Evolutionary conservation across 805 yeast genomes (phyloP), one percentile per base, ranked within the genome.

Genomic region (Saturnispora gosingensis): DNA sequence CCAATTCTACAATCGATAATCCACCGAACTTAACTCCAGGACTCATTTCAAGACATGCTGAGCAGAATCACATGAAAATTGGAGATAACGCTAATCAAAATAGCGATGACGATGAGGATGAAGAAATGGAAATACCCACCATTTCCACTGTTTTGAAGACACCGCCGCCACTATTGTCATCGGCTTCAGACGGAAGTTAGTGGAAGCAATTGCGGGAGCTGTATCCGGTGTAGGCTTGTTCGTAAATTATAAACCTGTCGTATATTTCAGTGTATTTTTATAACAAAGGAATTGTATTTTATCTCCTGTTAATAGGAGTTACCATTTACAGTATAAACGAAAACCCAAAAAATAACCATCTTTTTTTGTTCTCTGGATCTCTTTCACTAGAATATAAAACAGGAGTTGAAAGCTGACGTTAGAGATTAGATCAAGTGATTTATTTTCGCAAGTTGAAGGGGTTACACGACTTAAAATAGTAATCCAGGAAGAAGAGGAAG

Each of bases 21-120:
- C 56, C 56, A 13, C 56, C 56, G 5, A 47, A 51, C 20, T 16
- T 51, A 7, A 20, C 46, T 10, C 40, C 51, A 11, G 54, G 43
- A 28, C 35, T 48, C 18, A 16, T 38, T 38, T 38, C 22, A 18
- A 15, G 42, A 10, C 8, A 38, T 16, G 22, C 46, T 11, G 36
- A 43, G 43, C 22, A n/a, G 22, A 24, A 46, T 22, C 34, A 25
- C 8, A 11, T 13, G 9, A 43, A 35, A 34, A 46, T 24, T 27
- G 42, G 42, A n/a, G 34, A 35, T 20, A 25, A 27, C 24, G 42
- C 35, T 22, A 43, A 46, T 15, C 49, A 46, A 46, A 46, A 20
- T 25, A 18, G 27, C 10, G 46, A 30, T 28, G 27, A 16, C 27
- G 45, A 10, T 20, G 49, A 13, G 22, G 36, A 7, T 15, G 40